Base-by-base conservation (phyloP, 805 yeast genomes). In the Yamadazyma endophytica region DNA sequence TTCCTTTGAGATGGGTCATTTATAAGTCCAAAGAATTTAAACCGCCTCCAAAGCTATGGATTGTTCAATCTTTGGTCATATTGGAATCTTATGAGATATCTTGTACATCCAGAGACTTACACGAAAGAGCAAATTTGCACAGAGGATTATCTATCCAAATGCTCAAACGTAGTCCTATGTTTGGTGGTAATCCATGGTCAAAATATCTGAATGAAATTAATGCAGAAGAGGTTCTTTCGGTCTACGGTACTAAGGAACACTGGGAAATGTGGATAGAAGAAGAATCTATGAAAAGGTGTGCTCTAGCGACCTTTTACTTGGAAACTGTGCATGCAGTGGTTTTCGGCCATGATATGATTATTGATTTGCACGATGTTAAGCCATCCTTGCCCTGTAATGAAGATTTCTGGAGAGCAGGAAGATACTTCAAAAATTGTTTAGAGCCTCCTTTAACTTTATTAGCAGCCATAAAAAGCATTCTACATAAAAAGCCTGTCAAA, bases 121-220 rank as follows among this genome's bases (percentile, higher is more conserved):
- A 84, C 51, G 94, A 84, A 52, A 55, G 95, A 25, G 81, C 85
- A 0, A 85, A 80, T 51, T 59, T 85, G 12, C 92, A 85, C 47
- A 92, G 85, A 48, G 94, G 90, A 4, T 77, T 90, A 9, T 46
- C 46, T 26, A 44, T 50, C 3, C 54, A 50, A 24, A 31, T 50
- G 30, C 29, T 50, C 12, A 34, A 52, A 15, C 32, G 54, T 31
- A 43, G 50, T 21, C 52, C 50, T 9, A 30, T 62, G 22, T 42
- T 63, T 15, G 70, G 69, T 2, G 67, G 68, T 7, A 63, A 59
- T 30, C 68, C 66, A 1, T 44, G 49, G 29, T 17, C 20, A 1
- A 41, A 40, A 5, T 24, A 26, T 11, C 7, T 23, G 2, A 13
- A 14, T 12, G 27, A 29, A 9, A 29, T 31, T 5, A 26, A 17